Conservation (phyloP, 2,329 filamentous ascomycete species). For the Penicillium sp. region DNA sequence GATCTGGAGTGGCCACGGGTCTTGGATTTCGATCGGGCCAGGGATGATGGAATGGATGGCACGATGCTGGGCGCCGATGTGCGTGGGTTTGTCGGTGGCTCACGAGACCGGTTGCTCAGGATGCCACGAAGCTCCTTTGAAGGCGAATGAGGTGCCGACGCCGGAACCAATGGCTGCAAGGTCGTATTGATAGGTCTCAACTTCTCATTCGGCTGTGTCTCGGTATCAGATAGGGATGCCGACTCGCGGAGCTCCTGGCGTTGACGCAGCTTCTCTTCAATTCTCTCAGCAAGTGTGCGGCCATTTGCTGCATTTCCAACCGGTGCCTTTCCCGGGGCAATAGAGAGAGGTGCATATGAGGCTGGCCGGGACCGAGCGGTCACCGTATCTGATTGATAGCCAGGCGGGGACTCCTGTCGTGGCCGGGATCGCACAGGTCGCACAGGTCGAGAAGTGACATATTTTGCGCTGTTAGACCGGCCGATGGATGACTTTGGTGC, state of each 20-base stretch:
- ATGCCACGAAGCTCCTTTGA: constrained; percentile 12
- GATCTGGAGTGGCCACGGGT: constrained; percentile 10
- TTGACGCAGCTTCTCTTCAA: constrained; percentile 43
- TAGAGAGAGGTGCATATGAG: constrained; percentile 14
- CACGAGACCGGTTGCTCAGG: constrained; percentile 10
- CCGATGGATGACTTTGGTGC: constrained; percentile 12
- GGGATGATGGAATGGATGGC: constrained; percentile 5
- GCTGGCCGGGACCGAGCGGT: constrained; percentile 16
- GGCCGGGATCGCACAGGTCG: constrained; percentile 12
- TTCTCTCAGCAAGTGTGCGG: constrained; percentile 38
- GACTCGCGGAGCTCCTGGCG: constrained; percentile 38
- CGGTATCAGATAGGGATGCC: constrained; percentile 24
- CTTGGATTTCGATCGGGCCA: constrained; percentile 10
- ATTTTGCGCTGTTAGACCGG: constrained; percentile 33
- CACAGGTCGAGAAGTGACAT: constrained; percentile 18
- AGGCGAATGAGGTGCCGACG: constrained; percentile 18
- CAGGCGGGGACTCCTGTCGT: constrained; percentile 26
- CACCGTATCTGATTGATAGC: constrained; percentile 35
- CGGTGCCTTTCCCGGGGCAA: constrained; percentile 10
- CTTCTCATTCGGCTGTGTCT: constrained; percentile 11
- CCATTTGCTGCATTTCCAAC: constrained; percentile 16
- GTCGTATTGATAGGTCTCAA: constrained; percentile 16
- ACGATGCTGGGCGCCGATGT: constrained; percentile 21
- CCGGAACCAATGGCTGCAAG: constrained; percentile 8
- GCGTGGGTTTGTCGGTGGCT: constrained; percentile 14